Evolutionary conservation across 2,329 filamentous ascomycete genomes (phyloP).

Genomic region (Colletotrichum lini): DNA sequence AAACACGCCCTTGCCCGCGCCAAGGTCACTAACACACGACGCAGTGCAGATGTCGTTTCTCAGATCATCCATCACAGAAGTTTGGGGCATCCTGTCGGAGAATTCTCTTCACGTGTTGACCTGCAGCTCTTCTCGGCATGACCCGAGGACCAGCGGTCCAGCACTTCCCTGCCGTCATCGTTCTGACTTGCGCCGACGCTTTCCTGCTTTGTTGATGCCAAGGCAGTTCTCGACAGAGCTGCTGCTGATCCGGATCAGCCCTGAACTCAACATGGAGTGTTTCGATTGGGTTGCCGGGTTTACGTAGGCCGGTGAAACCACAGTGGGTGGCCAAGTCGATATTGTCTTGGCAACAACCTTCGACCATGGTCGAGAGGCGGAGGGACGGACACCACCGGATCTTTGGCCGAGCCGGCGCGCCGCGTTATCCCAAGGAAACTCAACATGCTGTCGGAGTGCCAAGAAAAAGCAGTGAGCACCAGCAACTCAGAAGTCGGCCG

Average conservation of each 20-base stretch:
- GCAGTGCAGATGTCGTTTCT: not conserved
- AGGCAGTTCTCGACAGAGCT: not conserved
- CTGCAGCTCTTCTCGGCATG: no score
- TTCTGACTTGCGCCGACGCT: not conserved
- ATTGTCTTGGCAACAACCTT: slow-evolving; percentile 31
- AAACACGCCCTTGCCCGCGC: no score
- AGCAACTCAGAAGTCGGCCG: not conserved
- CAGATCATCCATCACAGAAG: not conserved
- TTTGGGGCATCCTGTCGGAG: not conserved
- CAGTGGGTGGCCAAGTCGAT: slow-evolving; percentile 18
- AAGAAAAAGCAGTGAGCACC: slow-evolving; percentile 9
- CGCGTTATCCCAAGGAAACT: slow-evolving; percentile 1
- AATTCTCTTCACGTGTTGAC: not conserved
- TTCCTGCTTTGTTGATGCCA: not conserved
- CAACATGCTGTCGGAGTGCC: not conserved
- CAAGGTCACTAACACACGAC: not conserved
- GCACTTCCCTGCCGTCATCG: not conserved
- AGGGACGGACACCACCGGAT: not conserved
- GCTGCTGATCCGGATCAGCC: not conserved
- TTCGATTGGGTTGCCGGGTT: not conserved
- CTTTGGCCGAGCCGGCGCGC: not conserved
- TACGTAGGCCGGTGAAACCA: not conserved
- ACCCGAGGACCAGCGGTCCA: not conserved
- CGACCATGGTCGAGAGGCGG: slow-evolving; percentile 11
- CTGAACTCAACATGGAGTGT: not conserved